Percentiles rank a stretch among this genome's conserved stretches.
These are phyloP conservation scores for Crithidia bombi DNA, from an alignment of 208 protist genomes.

Conservation along the genomic window DNA sequence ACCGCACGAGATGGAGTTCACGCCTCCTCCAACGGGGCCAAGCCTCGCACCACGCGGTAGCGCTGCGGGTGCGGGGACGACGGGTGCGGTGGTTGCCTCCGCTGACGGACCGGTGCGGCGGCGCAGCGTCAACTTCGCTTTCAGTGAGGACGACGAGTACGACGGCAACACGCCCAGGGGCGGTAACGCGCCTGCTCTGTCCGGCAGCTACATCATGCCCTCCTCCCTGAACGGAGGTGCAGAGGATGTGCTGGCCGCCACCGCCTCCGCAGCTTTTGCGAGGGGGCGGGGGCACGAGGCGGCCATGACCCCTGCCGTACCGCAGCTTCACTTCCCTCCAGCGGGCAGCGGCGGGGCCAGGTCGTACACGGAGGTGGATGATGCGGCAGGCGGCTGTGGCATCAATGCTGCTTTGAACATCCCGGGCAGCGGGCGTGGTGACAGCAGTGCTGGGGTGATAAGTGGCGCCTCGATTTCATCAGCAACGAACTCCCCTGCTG, in stretches of 20 bases:
- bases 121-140: constrained; percentile 21
- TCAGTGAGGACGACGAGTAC: neutral
- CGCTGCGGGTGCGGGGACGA: neutral
- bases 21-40: neutral
- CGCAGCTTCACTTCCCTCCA: constrained; percentile 15
- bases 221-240: neutral
- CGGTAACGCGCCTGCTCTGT: neutral
- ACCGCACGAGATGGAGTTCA: constrained; percentile 8
- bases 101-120: constrained; percentile 3
- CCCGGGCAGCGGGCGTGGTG: constrained; percentile 15
- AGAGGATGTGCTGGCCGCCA: neutral
- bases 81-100: neutral
- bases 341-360: neutral
- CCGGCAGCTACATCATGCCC: neutral
- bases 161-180: neutral
- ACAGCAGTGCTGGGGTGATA: neutral
- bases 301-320: neutral
- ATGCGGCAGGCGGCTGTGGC: neutral
- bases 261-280: neutral
- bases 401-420: neutral
- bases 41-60: neutral
- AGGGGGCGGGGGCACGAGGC: neutral
- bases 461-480: neutral
- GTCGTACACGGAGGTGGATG: neutral
- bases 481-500: neutral